These are phyloP conservation scores for Yarrowia porcina DNA, from an alignment of 805 yeast genomes.

Conservation along the genomic window DNA sequence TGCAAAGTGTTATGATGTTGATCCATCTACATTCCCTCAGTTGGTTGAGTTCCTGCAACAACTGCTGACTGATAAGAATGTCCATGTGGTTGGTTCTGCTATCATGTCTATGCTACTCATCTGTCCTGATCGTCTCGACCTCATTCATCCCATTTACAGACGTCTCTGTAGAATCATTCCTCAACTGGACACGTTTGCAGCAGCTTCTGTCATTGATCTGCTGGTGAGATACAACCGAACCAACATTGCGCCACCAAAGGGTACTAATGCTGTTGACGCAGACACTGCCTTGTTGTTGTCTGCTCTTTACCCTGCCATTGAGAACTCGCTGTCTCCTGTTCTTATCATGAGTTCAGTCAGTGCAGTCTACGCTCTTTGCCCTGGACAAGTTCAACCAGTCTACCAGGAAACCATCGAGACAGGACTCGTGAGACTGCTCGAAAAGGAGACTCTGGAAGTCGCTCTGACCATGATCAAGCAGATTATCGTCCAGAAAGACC, in stretches of 20 bases:
- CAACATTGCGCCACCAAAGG: conserved; percentile 47
- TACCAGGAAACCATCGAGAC: background rate
- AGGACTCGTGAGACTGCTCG: conserved; percentile 3
- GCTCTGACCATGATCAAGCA: conserved; percentile 13
- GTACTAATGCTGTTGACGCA: conserved; percentile 45
- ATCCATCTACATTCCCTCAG: conserved; percentile 47
- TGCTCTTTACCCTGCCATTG: background rate
- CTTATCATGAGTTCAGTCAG: background rate
- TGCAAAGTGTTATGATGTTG: conserved; percentile 51
- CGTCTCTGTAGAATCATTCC: conserved; percentile 48
- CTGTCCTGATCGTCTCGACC: conserved; percentile 55
- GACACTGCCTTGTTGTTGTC: conserved; percentile 52
- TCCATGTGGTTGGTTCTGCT: conserved; percentile 67
- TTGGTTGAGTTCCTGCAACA: conserved; percentile 49
- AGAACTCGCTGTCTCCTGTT: conserved; percentile 1
- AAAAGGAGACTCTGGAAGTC: background rate
- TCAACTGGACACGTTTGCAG: conserved; percentile 72
- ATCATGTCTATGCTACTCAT: conserved; percentile 54
- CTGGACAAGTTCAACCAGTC: background rate
- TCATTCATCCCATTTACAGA: conserved; percentile 69
- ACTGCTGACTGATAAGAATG: conserved; percentile 62
- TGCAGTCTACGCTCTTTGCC: conserved; percentile 9
- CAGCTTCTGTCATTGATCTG: conserved; percentile 54
- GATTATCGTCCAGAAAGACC: conserved; percentile 4
- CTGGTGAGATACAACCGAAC: conserved; percentile 63